Base-by-base conservation (phyloP, 306 rosid species). In the Lablab purpureus region DNA sequence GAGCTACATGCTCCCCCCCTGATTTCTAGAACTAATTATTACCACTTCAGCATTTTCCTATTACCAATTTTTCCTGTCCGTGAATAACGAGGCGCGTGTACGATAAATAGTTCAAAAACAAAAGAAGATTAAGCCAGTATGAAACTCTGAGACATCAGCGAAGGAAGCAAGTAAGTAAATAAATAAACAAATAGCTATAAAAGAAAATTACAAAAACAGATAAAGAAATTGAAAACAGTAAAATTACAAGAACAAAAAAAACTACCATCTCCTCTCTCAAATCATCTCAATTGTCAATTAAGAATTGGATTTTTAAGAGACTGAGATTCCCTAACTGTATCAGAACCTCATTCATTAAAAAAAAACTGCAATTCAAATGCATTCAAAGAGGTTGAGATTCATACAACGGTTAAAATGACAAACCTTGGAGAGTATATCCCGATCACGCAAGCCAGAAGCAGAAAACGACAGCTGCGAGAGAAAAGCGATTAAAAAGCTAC, bases 401-500 rank as follows among this genome's bases (percentile, higher is more conserved):
- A 60, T 25, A 50, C 76, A 75, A 79, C n/a, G 65, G 47, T 58
- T 60, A 75, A 83, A 66, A 71, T 81, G 58, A 84, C 94, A 70
- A 82, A 96, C 99, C 99, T 93, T 93, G 41, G 99, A 96, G 77
- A 88, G 85, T 45, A 91, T 78, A 86, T 96, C 99, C 22, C 97
- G 93, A 82, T 93, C 94, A 66, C 87, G 90, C 88, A 96, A 85
- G 76, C 85, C 86, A 37, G 91, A 79, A 82, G 96, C 97, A 83
- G 98, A 86, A 78, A 89, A 84, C 21, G 99, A 96, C 69, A 96
- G 75, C 99, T 96, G 91, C 89, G 56, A 46, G 62, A 60, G 52
- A 52, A 60, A 72, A 76, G 37, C 52, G 52, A 27, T 77, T 37
- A 47, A 1, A 34, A 22, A 27, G 52, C 19, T 2, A 17, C 1